phyloP scores from a whole-genome alignment of 306 rosid genomes.

The Prunus padus region DNA sequence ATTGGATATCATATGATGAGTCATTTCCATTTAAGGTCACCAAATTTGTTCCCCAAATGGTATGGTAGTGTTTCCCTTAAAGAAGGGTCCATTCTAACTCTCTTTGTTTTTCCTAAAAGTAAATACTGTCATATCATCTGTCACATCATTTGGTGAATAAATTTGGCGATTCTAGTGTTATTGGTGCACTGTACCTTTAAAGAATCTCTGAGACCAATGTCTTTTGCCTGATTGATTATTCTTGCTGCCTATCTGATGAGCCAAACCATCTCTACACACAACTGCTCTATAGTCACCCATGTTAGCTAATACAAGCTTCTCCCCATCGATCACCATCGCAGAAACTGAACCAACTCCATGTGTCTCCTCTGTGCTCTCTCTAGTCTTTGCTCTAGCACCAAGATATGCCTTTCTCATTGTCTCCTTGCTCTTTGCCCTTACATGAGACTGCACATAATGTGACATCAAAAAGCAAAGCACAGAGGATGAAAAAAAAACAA shows the following conservation, averaged over 20 bases:
- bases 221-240: slow-evolving; percentile 26
- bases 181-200: slow-evolving; percentile 40
- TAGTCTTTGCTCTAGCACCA: slow-evolving; percentile 48
- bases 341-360: slow-evolving; percentile 52
- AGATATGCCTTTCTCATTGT: slow-evolving; percentile 65
- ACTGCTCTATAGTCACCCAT: slow-evolving; percentile 75
- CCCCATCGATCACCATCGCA: slow-evolving; percentile 64
- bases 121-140: neutral
- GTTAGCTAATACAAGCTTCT: slow-evolving; percentile 63
- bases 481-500: too few relatives aligned
- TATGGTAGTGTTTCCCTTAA: neutral
- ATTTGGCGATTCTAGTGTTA: neutral
- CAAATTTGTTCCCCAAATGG: neutral
- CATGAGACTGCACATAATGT: slow-evolving; percentile 31
- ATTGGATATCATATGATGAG: neutral
- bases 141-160: neutral
- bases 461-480: neutral
- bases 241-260: slow-evolving; percentile 43
- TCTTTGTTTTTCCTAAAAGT: neutral
- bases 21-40: neutral
- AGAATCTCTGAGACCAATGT: slow-evolving; percentile 58
- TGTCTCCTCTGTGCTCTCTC: slow-evolving; percentile 38
- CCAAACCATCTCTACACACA: slow-evolving; percentile 73
- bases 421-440: slow-evolving; percentile 56
- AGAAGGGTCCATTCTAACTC: neutral